Percentiles rank a stretch among this genome's conserved stretches.
Conservation (phyloP, 2,329 filamentous ascomycete species). For the Cordyceps fumosorosea region DNA sequence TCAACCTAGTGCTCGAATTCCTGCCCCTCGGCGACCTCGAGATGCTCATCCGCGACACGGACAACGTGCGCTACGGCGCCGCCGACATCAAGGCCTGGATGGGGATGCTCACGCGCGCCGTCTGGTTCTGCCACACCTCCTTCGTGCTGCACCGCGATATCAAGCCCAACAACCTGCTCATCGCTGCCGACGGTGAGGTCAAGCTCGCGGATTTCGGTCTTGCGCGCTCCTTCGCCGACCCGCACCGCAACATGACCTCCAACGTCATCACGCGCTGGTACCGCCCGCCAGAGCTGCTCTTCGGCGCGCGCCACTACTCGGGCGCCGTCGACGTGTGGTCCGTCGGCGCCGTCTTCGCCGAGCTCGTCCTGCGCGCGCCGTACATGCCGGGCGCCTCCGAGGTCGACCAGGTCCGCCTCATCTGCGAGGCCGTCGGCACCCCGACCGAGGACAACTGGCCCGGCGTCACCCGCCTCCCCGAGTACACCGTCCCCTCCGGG, state of each 20-base stretch:
- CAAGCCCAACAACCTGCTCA: constrained; percentile 96
- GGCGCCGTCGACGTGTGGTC: constrained; percentile 93
- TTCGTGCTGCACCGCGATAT: constrained; percentile 94
- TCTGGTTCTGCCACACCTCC: constrained; percentile 96
- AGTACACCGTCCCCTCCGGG: constrained; percentile 67
- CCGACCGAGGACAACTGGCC: constrained; percentile 95
- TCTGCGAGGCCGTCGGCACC: constrained; percentile 79
- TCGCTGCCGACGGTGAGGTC: constrained; percentile 85
- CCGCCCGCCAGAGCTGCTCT: constrained; percentile 86
- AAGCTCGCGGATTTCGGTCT: constrained; percentile 98
- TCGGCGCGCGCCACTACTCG: constrained; percentile 81
- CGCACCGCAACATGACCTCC: constrained; percentile 80
- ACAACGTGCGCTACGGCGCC: constrained; percentile 70
- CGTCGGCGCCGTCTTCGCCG: constrained; percentile 86
- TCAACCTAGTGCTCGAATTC: constrained; percentile 92
- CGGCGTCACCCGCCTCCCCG: constrained; percentile 72
- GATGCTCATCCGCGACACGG: constrained; percentile 82
- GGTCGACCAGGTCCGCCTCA: constrained; percentile 76
- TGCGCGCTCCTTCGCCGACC: constrained; percentile 82
- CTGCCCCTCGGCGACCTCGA: constrained; percentile 91
- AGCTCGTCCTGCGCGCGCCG: constrained; percentile 75
- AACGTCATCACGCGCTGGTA: constrained; percentile 98
- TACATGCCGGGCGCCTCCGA: constrained; percentile 82
- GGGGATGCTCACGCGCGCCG: constrained; percentile 86
- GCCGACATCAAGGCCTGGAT: constrained; percentile 98